Base-by-base conservation (phyloP, 2,329 filamentous ascomycete genomes). In the Periconia sp. region DNA sequence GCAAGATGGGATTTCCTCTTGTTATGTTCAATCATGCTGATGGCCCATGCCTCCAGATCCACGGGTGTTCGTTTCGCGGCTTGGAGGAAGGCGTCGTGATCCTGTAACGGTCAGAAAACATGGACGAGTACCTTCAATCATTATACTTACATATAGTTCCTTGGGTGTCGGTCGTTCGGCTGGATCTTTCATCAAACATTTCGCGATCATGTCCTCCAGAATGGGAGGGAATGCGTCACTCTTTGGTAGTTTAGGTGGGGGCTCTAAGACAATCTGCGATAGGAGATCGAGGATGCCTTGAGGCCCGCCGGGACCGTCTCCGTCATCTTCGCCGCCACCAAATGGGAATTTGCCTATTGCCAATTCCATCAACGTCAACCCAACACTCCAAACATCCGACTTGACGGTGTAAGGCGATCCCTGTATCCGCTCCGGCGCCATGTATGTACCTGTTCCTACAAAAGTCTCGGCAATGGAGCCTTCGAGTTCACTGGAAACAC, bases 401-500 rank as follows among this genome's bases (percentile, higher is more conserved):
- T 97, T 97, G 67, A 99, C 93, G 0, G 93, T 96, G 76, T 99
- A 99, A 66, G 91, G 92, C 59, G 94, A 92, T 58, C 94, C 94
- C 73, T 97, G 92, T 63, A 99, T 99, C 74, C 94, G 86, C 79
- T 99, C 94, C 0, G 94, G 94, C 0, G 94, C 94, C 94, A 99
- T 99, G 80, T 99, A 99, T 52, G 94, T 99, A 37, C 94, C 97
- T 1, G 94, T 99, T 49, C 94, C 94, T 35, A 99, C 94, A 68
- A 99, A 99, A 0, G 94, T 99, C 71, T 97, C 93, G 48, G 94
- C 94, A 61, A 99, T 92, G 5, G 94, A 97, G 77, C 97, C 97
- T 73, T 97, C 92, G 15, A 97, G 85, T 75, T 99, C 94, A 62
- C 92, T 94, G 5, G 93, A 97, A n/a, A 99, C 94, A 64, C 94